Conservation (phyloP, 305 asterid species). For the Caryopteris hybrid region DNA sequence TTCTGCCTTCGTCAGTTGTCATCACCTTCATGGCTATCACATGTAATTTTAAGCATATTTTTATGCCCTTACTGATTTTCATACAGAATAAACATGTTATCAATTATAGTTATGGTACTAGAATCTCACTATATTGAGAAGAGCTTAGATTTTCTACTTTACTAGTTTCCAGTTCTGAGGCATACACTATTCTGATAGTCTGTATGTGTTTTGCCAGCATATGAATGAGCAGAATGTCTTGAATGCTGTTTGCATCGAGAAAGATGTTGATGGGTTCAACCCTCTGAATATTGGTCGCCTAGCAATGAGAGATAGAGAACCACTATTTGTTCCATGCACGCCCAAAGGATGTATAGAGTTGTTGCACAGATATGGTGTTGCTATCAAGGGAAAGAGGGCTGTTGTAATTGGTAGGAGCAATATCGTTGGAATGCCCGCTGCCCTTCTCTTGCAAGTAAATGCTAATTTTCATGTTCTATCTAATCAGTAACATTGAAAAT, state of each 20-base stretch:
- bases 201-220: constrained; percentile 46
- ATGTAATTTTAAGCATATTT: not conserved
- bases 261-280: constrained; percentile 95
- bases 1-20: too few relatives aligned
- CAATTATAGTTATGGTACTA: not conserved
- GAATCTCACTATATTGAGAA: too few relatives aligned
- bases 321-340: constrained; percentile 87
- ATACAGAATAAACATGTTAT: not conserved
- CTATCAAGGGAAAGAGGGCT: constrained; percentile 85
- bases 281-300: constrained; percentile 84
- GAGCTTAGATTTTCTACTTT: not conserved
- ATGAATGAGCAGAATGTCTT: constrained; percentile 76
- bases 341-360: constrained; percentile 93
- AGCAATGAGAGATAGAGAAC: constrained; percentile 93
- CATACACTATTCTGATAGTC: constrained; percentile 7
- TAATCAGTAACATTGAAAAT: not conserved
- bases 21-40: not conserved
- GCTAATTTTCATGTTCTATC: not conserved
- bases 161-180: not conserved
- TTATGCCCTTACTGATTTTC: not conserved
- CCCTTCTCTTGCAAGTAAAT: constrained; percentile 77
- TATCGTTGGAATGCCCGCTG: constrained; percentile 92
- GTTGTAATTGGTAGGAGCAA: constrained; percentile 93
- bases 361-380: constrained; percentile 65
- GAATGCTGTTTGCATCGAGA: constrained; percentile 78